A percentile compares a stretch with the other conserved stretches of the same genome.
Evolutionary conservation across 1,139 yeast species (phyloP).

Genomic region (Cylindricascospora bacillispora): DNA sequence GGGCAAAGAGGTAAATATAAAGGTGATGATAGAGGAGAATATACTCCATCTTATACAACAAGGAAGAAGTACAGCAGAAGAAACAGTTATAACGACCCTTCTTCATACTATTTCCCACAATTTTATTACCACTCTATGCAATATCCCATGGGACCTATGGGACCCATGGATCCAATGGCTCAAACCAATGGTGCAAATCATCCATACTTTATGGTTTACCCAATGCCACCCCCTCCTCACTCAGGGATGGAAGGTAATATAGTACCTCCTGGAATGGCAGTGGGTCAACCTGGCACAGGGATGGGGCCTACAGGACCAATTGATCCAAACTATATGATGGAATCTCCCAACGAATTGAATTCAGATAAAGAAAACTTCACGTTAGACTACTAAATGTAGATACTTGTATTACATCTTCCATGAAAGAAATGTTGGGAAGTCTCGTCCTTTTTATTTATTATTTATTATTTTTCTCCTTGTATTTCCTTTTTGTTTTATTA

Average conservation of each 20-base stretch:
- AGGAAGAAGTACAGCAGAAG: conserved; percentile 6
- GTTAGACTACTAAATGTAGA: conserved; percentile 3
- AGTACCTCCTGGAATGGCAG: conserved; percentile 3
- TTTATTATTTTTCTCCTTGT: background rate
- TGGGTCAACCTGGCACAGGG: conserved; percentile 1
- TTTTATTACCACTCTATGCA: conserved; percentile 23
- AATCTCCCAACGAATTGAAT: conserved; percentile 1
- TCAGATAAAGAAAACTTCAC: conserved; percentile 1
- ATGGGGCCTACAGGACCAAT: conserved; percentile 1
- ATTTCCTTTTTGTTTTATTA: background rate
- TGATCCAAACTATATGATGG: conserved; percentile 1
- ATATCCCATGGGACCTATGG: conserved; percentile 18
- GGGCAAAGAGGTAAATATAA: conserved; percentile 9
- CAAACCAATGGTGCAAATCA: conserved; percentile 9
- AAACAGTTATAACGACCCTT: conserved; percentile 9
- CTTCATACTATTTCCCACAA: conserved; percentile 19
- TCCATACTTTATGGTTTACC: conserved; percentile 23
- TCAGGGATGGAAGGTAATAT: conserved; percentile 7
- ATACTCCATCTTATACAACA: conserved; percentile 3
- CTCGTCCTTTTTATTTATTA: background rate
- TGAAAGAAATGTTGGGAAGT: too few relatives aligned
- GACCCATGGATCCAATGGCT: conserved; percentile 9
- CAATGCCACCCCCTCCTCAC: conserved; percentile 22
- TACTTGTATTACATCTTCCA: too few relatives aligned
- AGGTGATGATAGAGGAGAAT: conserved; percentile 5